Base-by-base conservation (phyloP, 2,329 filamentous ascomycete genomes). In the Raffaelea arxii region DNA sequence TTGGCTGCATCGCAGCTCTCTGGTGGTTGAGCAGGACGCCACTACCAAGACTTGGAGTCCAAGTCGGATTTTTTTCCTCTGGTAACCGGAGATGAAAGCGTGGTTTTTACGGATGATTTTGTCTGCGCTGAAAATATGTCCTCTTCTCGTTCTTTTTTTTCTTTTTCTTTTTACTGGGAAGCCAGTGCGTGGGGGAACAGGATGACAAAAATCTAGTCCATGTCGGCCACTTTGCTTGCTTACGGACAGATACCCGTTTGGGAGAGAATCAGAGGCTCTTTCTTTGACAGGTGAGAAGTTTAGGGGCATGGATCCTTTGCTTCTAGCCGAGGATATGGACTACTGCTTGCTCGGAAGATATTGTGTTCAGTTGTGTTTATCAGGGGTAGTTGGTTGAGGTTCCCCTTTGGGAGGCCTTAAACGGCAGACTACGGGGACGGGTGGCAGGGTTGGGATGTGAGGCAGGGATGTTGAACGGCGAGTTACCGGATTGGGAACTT, bases 21-120 rank as follows among this genome's bases (percentile, higher is more conserved):
- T 65, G 59, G 65, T 62, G 62, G 62, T 56, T 56, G 55, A 47
- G 57, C 64, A 58, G 65, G 73, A 64, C 75, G 72, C 75, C 74
- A 72, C 68, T 44, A 27, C 19, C 25, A 37, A 44, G 37, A 19
- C 30, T 37, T 23, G 25, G 5, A n/a, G 14, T 40, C 23, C n/a
- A 38, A 27, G 10, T 10, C 19, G 18, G 21, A 7, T 65, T 56
- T 47, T 55, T 58, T 67, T 56, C 78, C 79, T 78, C 74, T 55
- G 50, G 52, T 54, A 54, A 56, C 46, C 47, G 39, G 70, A 75
- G 77, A 80, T 60, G 75, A 77, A 41, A 77, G 71, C 70, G 78
- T 86, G 87, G 79, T 80, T 94, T 96, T 96, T 94, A 75, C 73
- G 75, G 87, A 94, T 82, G 87, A 67, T 79, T 95, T 96, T 94